Evolutionary conservation across 306 rosid genomes (phyloP).

Genomic region (Trifolium subterraneum): DNA sequence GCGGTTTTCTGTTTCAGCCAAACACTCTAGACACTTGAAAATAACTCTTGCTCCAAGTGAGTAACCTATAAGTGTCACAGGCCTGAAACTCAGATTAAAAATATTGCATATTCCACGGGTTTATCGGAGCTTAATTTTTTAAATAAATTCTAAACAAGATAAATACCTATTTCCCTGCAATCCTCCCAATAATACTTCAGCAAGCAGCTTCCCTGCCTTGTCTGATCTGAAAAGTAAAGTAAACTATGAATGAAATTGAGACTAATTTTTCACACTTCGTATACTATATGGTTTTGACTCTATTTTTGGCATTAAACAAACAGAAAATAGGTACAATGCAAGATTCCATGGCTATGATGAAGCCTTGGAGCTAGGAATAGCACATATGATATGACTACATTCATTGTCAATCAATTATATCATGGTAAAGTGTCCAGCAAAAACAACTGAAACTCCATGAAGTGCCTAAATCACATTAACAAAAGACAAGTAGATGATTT

Average conservation of each 20-base stretch:
- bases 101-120: slow-evolving; percentile 30
- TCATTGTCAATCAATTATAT: slow-evolving; percentile 26
- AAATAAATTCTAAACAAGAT: slow-evolving; percentile 35
- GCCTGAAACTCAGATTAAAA: slow-evolving; percentile 58
- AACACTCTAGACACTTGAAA: slow-evolving; percentile 67
- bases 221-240: slow-evolving; percentile 58
- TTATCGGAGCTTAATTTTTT: slow-evolving; percentile 25
- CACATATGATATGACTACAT: background rate
- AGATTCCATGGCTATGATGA: slow-evolving; percentile 15
- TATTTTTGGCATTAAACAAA: slow-evolving; percentile 1
- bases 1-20: slow-evolving; percentile 58
- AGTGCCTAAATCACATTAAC: background rate
- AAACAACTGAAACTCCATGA: slow-evolving; percentile 19
- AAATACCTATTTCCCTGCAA: slow-evolving; percentile 69
- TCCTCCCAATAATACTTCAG: slow-evolving; percentile 62
- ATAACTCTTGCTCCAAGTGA: slow-evolving; percentile 74
- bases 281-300: slow-evolving; percentile 24
- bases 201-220: slow-evolving; percentile 77
- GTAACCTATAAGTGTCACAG: slow-evolving; percentile 72
- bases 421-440: slow-evolving; percentile 6
- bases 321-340: slow-evolving; percentile 3
- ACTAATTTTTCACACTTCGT: slow-evolving; percentile 14
- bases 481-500: slow-evolving; percentile 28
- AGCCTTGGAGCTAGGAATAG: slow-evolving; percentile 28
- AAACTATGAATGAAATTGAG: slow-evolving; percentile 4